Percentiles rank a stretch among this genome's conserved stretches.
Evolutionary conservation across 2,329 filamentous ascomycete species (phyloP).

Genomic region (Drechslera avenae): DNA sequence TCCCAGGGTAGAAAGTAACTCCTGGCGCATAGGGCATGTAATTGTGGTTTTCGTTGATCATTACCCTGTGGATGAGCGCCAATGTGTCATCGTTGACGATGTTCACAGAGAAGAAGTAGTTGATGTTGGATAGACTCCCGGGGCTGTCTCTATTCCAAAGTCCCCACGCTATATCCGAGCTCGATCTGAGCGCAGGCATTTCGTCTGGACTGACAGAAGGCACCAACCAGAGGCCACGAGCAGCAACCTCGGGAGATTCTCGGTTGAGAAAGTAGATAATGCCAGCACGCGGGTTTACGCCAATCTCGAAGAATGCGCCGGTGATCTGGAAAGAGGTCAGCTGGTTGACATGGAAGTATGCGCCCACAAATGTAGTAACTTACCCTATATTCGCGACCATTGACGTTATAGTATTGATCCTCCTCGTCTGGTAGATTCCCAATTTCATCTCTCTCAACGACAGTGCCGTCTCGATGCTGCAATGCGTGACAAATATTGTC

Average conservation of each 20-base stretch:
- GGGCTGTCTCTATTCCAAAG: conserved; percentile 1
- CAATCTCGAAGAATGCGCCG: not conserved
- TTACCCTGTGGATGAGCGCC: too few relatives aligned
- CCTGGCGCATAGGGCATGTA: not conserved
- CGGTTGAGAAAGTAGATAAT: conserved; percentile 1
- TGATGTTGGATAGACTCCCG: not conserved
- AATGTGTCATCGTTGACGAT: not conserved
- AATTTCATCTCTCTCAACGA: conserved; percentile 36
- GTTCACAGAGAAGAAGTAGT: not conserved
- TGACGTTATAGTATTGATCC: not conserved
- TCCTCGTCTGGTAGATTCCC: not conserved
- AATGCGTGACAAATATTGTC: not conserved
- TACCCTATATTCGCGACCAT: conserved; percentile 3
- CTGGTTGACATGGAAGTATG: not conserved
- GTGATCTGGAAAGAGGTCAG: not conserved
- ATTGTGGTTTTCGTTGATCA: too few relatives aligned
- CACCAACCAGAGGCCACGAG: not conserved
- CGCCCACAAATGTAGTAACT: not conserved
- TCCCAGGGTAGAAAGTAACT: not conserved
- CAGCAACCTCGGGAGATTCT: not conserved
- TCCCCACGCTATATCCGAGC: conserved; percentile 6
- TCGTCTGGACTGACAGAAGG: not conserved
- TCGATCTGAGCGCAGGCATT: conserved; percentile 2
- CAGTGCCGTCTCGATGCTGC: conserved; percentile 29
- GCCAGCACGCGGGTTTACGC: not conserved